Conservation (phyloP, 129 eudicot species). For the Lonicera japonica region DNA sequence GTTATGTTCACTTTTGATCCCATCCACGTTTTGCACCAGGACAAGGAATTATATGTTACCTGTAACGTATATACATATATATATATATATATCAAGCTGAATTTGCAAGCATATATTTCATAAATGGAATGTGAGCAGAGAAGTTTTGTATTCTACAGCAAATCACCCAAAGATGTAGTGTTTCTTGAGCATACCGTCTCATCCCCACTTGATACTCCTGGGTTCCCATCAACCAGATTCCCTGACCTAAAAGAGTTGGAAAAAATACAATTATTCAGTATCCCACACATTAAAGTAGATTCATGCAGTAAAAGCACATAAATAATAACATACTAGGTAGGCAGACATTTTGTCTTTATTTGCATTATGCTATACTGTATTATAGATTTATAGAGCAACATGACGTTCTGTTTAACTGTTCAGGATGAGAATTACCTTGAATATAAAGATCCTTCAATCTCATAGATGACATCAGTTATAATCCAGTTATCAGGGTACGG, state of each 20-base stretch:
- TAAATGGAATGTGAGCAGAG: not conserved
- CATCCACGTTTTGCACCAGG: slow-evolving; percentile 97
- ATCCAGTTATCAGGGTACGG: slow-evolving; percentile 99
- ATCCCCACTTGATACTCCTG: slow-evolving; percentile 86
- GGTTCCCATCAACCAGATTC: slow-evolving; percentile 78
- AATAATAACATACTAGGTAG: not conserved
- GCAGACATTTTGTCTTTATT: not conserved
- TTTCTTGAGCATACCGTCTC: slow-evolving; percentile 63
- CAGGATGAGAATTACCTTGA: slow-evolving; percentile 56
- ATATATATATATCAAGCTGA: slow-evolving; percentile 10
- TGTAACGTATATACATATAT: no score
- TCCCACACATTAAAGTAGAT: not conserved
- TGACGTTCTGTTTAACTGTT: slow-evolving; percentile 1
- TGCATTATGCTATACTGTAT: not conserved
- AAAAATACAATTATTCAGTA: not conserved
- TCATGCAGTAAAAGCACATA: not conserved
- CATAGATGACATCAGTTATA: slow-evolving; percentile 80
- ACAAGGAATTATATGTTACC: slow-evolving; percentile 91
- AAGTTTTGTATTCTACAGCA: not conserved
- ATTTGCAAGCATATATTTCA: not conserved
- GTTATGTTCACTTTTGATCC: slow-evolving; percentile 92
- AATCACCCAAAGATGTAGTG: not conserved
- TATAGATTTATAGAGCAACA: not conserved
- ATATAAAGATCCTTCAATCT: slow-evolving; percentile 81
- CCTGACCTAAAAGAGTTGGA: slow-evolving; percentile 59